These are phyloP conservation scores for Endocarpon pusillum DNA, from an alignment of 495 filamentous ascomycete genomes.

Conservation along the genomic window DNA sequence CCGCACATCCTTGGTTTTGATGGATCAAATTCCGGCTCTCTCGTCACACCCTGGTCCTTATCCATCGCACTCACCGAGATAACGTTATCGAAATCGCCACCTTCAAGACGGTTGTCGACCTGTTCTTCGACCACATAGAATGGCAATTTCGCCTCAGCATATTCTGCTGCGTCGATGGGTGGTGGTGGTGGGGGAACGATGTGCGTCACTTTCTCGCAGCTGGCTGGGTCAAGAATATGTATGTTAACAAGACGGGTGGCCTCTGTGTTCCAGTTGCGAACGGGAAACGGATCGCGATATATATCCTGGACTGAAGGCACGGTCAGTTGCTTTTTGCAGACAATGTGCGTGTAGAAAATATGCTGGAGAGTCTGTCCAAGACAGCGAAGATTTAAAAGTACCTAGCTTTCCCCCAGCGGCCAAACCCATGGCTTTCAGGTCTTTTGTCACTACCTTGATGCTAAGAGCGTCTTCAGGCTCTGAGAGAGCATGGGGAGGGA, in stretches of 20 bases:
- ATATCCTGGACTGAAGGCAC: conserved; percentile 18
- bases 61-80: conserved; percentile 6
- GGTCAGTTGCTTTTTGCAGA: too few species aligned
- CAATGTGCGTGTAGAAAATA: too few species aligned
- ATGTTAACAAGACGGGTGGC: conserved; percentile 21
- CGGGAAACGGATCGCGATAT: conserved; percentile 6
- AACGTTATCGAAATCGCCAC: conserved; percentile 7
- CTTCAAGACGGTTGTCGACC: conserved; percentile 1
- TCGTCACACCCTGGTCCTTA: neutral
- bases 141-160: conserved; percentile 15
- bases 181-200: conserved; percentile 12
- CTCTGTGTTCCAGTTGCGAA: conserved; percentile 17
- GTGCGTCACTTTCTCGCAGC: conserved; percentile 20
- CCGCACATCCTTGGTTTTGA: conserved; percentile 9
- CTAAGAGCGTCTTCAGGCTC: neutral
- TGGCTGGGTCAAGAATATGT: too few species aligned
- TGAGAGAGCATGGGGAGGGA: too few species aligned
- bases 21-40: neutral
- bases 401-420: conserved; percentile 16
- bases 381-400: too few species aligned
- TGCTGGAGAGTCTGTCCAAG: too few species aligned
- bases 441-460: neutral
- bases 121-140: conserved; percentile 15
- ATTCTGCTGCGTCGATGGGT: conserved; percentile 19
- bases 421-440: conserved; percentile 13